Percentiles rank a stretch among this genome's conserved stretches.
Conservation (phyloP, 805 yeast species). For the Ogataea haglerorum region DNA sequence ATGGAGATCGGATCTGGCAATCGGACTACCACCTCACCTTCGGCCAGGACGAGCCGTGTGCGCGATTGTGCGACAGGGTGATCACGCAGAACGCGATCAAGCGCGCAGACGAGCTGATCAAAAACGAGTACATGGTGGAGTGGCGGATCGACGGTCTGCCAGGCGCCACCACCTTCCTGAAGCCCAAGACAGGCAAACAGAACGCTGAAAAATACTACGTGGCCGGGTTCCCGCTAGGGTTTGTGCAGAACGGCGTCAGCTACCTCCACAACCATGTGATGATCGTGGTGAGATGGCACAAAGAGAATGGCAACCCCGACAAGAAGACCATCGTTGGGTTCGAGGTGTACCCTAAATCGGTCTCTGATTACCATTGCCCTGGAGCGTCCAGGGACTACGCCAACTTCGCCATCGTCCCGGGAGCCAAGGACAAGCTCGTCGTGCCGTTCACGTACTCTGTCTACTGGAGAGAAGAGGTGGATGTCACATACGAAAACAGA, state of each 20-base stretch:
- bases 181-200: slow-evolving; percentile 50
- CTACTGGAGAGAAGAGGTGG: slow-evolving; percentile 80
- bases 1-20: slow-evolving; percentile 78
- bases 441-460: slow-evolving; percentile 84
- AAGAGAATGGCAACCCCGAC: slow-evolving; percentile 36
- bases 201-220: slow-evolving; percentile 59
- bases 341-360: slow-evolving; percentile 85
- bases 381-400: slow-evolving; percentile 62
- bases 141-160: slow-evolving; percentile 85
- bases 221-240: slow-evolving; percentile 85
- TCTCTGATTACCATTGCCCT: slow-evolving; percentile 64
- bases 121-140: slow-evolving; percentile 71
- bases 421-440: slow-evolving; percentile 36
- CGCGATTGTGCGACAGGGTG: slow-evolving; percentile 63
- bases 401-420: slow-evolving; percentile 50
- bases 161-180: slow-evolving; percentile 79
- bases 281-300: slow-evolving; percentile 73
- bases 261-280: slow-evolving; percentile 77
- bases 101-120: slow-evolving; percentile 59
- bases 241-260: slow-evolving; percentile 53
- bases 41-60: slow-evolving; percentile 64
- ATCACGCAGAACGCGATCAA: slow-evolving; percentile 40
- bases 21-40: slow-evolving; percentile 66
- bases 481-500: slow-evolving; percentile 61
- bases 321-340: slow-evolving; percentile 74